Percentiles rank a stretch among this genome's conserved stretches.
These are phyloP conservation scores for Spergularia bocconei DNA, from an alignment of 148 eudicot genomes.

Conservation along the genomic window DNA sequence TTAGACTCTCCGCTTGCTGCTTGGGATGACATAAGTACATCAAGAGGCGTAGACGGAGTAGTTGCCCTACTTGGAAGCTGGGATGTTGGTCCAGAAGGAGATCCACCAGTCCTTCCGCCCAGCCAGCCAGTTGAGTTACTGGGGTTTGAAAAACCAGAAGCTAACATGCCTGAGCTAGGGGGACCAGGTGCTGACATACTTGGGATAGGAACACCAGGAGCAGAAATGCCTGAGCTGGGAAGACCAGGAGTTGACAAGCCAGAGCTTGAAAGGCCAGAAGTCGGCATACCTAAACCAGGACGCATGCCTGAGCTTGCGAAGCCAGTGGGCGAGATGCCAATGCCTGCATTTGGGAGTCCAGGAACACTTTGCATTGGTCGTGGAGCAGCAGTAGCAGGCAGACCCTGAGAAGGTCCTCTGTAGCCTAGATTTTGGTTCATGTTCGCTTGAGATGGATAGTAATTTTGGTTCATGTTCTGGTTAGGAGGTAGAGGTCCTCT, in stretches of 20 bases:
- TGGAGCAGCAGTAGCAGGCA: slow-evolving; percentile 37
- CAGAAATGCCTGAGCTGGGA: slow-evolving; percentile 37
- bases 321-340: slow-evolving; percentile 25
- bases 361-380: slow-evolving; percentile 45
- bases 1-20: slow-evolving; percentile 43
- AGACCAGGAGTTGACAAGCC: slow-evolving; percentile 29
- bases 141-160: slow-evolving; percentile 41
- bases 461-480: slow-evolving; percentile 52
- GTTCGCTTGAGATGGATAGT: slow-evolving; percentile 56
- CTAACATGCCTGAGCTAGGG: slow-evolving; percentile 25
- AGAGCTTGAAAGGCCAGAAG: slow-evolving; percentile 32
- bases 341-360: slow-evolving; percentile 38
- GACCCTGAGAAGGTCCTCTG: slow-evolving; percentile 56
- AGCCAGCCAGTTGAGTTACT: slow-evolving; percentile 52
- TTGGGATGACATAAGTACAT: slow-evolving; percentile 33
- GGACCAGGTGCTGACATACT: slow-evolving; percentile 23
- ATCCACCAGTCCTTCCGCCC: slow-evolving; percentile 44
- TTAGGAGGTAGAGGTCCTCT: slow-evolving; percentile 62
- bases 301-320: slow-evolving; percentile 25
- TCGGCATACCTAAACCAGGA: slow-evolving; percentile 16
- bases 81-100: slow-evolving; percentile 43
- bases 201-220: slow-evolving; percentile 21
- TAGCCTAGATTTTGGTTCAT: slow-evolving; percentile 20
- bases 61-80: slow-evolving; percentile 48
- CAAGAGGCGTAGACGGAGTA: slow-evolving; percentile 41